Conservation (phyloP, 2,329 filamentous ascomycete genomes). For the Macrophomina pseudophaseolina region DNA sequence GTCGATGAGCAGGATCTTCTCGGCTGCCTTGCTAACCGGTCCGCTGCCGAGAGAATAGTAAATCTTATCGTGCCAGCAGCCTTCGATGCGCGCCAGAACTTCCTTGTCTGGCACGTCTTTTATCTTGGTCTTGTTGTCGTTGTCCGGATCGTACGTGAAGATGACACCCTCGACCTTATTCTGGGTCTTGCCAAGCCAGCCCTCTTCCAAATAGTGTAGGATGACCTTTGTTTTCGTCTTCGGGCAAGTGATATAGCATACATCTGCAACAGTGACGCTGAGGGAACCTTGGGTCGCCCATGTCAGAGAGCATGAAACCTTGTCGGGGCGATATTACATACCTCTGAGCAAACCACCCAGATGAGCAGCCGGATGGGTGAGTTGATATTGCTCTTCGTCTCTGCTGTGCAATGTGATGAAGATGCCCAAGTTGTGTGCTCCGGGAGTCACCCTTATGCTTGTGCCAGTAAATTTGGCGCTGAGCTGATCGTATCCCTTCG, state of each 20-base stretch:
- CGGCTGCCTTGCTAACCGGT: constrained; percentile 53
- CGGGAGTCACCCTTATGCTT: constrained; percentile 86
- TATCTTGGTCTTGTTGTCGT: constrained; percentile 78
- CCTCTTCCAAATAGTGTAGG: constrained; percentile 89
- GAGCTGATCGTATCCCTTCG: constrained; percentile 92
- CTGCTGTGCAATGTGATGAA: constrained; percentile 85
- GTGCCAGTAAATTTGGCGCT: constrained; percentile 98
- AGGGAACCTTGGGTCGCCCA: constrained; percentile 62
- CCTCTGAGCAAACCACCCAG: constrained; percentile 84
- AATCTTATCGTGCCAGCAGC: constrained; percentile 79
- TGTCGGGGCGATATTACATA: constrained; percentile 30
- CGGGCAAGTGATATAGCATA: constrained; percentile 86
- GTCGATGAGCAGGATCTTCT: constrained; percentile 79
- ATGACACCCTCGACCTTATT: constrained; percentile 91
- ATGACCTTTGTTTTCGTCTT: constrained; percentile 91
- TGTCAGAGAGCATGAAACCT: neutral
- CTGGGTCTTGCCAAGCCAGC: constrained; percentile 89
- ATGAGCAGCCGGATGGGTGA: constrained; percentile 93
- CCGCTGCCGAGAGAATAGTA: constrained; percentile 61
- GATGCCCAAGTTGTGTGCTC: constrained; percentile 93
- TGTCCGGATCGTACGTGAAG: constrained; percentile 87
- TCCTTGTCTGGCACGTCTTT: constrained; percentile 87
- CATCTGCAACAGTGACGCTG: constrained; percentile 87
- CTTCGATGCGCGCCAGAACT: constrained; percentile 79
- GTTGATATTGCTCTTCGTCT: constrained; percentile 88